Conservation (phyloP, 139 green algal species). For the Limnomonas spitsbergensis region DNA sequence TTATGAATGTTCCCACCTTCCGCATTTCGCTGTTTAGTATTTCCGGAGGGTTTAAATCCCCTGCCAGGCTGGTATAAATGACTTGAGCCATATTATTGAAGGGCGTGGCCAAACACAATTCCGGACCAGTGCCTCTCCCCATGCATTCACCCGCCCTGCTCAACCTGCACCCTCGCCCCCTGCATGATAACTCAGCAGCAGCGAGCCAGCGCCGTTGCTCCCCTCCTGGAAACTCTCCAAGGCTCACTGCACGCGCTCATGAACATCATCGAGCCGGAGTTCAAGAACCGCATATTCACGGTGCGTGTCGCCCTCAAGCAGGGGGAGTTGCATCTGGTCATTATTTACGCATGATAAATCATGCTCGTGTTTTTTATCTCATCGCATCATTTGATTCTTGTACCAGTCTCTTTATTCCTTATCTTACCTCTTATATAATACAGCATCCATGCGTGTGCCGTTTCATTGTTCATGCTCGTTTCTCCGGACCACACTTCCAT, state of each 20-base stretch:
- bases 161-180: background rate
- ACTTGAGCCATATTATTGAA: background rate
- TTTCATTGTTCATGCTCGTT: background rate
- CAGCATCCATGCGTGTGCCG: background rate
- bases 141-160: background rate
- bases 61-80: background rate
- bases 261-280: slow-evolving; percentile 37
- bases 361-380: too few species aligned
- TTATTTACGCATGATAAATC: too few species aligned
- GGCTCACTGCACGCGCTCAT: slow-evolving; percentile 17
- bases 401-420: too few species aligned
- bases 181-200: background rate
- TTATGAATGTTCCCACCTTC: too few species aligned
- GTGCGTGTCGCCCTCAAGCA: too few species aligned
- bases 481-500: background rate
- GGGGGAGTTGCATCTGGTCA: too few species aligned
- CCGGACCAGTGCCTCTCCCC: too few species aligned
- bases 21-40: too few species aligned
- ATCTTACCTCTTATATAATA: background rate
- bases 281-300: slow-evolving; percentile 30
- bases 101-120: background rate
- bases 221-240: background rate
- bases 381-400: too few species aligned
- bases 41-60: too few species aligned
- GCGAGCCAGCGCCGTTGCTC: background rate